Base-by-base conservation (phyloP, 2,329 filamentous ascomycete species). In the Xylariaceae sp. region DNA sequence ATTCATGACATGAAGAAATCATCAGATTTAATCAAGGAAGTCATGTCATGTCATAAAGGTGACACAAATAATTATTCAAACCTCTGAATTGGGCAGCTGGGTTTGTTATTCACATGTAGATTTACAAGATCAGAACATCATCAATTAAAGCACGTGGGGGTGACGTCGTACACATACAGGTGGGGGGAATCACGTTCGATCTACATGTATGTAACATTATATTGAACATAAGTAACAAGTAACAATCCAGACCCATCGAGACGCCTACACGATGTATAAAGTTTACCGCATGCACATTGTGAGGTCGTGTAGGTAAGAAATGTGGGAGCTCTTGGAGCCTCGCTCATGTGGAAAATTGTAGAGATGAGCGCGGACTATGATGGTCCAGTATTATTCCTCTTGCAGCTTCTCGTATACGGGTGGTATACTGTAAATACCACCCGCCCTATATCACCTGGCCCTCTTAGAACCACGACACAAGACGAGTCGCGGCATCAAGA, bases 361-460 rank as follows among this genome's bases (percentile, higher is more conserved):
- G 62, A 73, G 71, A 76, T 75, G 71, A 77, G 71, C 78, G 71
- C 67, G 79, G 79, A 81, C 79, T 81, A 81, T 81, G 79, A 81
- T 79, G 78, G 78, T 74, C 78, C 79, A 52, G 59, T 58, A 44
- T 47, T 26, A 54, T 71, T 66, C 50, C 65, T 81, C 74, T 81
- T 65, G 79, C 78, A 80, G 71, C 71, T 50, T 54, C 47, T 37
- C 37, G 40, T 45, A 59, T 56, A 59, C 62, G 48, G 40, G 62
- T 43, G 54, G 57, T 56, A 62, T 43, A 54, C 57, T 56, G 62
- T 44, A 46, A 65, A 55, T 61, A 65, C 50, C 60, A 44, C 52
- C 62, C 49, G 58, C 52, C 62, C 59, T 61, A 32, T 54, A 50
- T 62, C 52, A 61, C 64, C 69, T 56, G 62, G 61, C 70, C 70